These are phyloP conservation scores for Lantana camara DNA, from an alignment of 257 asterid species.

Conservation along the genomic window DNA sequence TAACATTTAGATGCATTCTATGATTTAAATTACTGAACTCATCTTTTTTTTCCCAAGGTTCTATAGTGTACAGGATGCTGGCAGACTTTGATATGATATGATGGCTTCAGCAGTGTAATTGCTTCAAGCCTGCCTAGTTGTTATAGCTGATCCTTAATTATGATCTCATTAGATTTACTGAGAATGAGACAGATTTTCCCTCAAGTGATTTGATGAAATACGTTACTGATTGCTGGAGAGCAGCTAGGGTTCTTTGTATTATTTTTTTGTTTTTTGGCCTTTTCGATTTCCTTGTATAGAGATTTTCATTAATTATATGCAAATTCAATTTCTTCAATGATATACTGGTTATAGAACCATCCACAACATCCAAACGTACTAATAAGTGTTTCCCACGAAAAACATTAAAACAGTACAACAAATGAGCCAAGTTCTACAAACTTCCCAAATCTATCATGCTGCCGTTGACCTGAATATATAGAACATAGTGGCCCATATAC, in stretches of 20 bases:
- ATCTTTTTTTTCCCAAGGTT: background rate
- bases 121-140: background rate
- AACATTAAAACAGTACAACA: too few species aligned
- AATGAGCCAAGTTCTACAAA: too few species aligned
- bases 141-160: background rate
- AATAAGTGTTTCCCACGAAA: too few species aligned
- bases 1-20: conserved; percentile 73
- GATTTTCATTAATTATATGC: too few species aligned
- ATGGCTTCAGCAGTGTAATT: background rate
- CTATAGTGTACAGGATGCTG: background rate
- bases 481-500: too few species aligned
- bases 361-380: too few species aligned
- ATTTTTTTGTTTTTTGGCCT: background rate
- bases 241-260: background rate
- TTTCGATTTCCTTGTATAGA: too few species aligned
- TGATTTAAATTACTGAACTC: conserved; percentile 22
- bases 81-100: conserved; percentile 8
- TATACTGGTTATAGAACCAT: too few species aligned
- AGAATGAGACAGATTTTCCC: background rate
- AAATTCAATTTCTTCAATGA: too few species aligned
- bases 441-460: too few species aligned
- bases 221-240: background rate
- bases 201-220: background rate
- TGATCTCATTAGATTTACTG: background rate
- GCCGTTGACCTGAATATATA: too few species aligned